phyloP scores from a whole-genome alignment of 371 early-diverging fungal genomes.

The Smittium mucronatum region DNA sequence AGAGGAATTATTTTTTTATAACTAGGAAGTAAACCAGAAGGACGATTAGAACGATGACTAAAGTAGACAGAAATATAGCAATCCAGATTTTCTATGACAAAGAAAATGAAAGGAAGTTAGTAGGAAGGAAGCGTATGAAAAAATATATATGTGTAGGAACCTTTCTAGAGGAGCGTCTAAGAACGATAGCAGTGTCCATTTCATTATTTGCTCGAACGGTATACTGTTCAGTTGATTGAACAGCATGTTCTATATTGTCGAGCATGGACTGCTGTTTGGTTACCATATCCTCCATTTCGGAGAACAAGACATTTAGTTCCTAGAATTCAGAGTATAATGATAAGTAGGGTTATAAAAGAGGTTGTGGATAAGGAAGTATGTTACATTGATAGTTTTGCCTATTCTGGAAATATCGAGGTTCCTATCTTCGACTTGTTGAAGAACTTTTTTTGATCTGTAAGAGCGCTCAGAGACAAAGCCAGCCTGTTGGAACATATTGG shows the following conservation, averaged over 20 bases:
- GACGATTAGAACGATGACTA: not conserved
- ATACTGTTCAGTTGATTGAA: constrained; percentile 29
- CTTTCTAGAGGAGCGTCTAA: constrained; percentile 27
- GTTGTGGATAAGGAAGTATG: too few species aligned
- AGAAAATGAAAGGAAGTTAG: too few species aligned
- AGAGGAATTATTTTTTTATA: not conserved
- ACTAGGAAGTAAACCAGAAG: not conserved
- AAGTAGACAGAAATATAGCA: not conserved
- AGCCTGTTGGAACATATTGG: constrained; percentile 24
- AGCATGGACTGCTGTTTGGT: constrained; percentile 36
- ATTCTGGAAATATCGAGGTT: constrained; percentile 45
- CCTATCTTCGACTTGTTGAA: constrained; percentile 44
- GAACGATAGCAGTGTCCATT: constrained; percentile 29
- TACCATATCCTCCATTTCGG: constrained; percentile 43
- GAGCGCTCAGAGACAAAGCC: constrained; percentile 33
- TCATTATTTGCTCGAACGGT: constrained; percentile 25
- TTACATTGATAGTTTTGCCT: constrained; percentile 34
- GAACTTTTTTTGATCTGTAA: constrained; percentile 33
- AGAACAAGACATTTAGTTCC: constrained; percentile 43
- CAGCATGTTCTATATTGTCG: constrained; percentile 28
- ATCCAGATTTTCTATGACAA: not conserved
- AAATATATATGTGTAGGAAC: not conserved
- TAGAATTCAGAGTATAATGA: too few species aligned
- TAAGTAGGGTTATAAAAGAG: too few species aligned
- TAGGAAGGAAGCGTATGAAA: too few species aligned